These are phyloP conservation scores for Apiosordaria backusii DNA, from an alignment of 495 filamentous ascomycete species.

Conservation along the genomic window DNA sequence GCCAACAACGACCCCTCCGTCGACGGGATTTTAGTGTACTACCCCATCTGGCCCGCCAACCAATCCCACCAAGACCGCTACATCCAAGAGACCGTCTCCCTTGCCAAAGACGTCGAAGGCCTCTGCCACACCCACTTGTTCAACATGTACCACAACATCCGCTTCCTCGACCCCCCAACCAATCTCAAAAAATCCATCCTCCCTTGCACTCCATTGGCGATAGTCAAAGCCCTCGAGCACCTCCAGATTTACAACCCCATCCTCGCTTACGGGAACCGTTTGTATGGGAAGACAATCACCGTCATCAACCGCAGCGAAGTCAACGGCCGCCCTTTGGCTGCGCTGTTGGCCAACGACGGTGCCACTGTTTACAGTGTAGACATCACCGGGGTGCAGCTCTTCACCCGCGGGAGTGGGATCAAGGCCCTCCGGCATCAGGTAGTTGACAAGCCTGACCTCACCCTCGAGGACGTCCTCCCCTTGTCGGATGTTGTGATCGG, in stretches of 20 bases:
- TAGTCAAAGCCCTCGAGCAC: constrained; percentile 95
- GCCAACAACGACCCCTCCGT: constrained; percentile 76
- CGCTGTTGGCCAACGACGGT: constrained; percentile 91
- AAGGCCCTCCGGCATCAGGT: constrained; percentile 80
- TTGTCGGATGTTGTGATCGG: constrained; percentile 91
- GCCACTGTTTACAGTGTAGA: constrained; percentile 94
- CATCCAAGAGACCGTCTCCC: constrained; percentile 88
- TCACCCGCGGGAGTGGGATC: constrained; percentile 81
- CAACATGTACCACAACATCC: constrained; percentile 99
- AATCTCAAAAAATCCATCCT: constrained; percentile 85
- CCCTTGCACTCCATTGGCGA: constrained; percentile 90
- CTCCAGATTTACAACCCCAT: constrained; percentile 96
- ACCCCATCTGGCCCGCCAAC: constrained; percentile 80
- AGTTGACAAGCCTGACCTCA: constrained; percentile 68
- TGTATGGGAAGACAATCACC: constrained; percentile 88
- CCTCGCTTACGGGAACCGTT: constrained; percentile 84
- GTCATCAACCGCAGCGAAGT: constrained; percentile 95
- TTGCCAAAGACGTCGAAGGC: constrained; percentile 92
- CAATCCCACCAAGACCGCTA: constrained; percentile 76
- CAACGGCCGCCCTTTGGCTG: constrained; percentile 90
- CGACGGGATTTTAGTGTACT: constrained; percentile 97
- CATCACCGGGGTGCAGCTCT: constrained; percentile 86
- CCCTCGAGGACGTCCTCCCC: constrained; percentile 73
- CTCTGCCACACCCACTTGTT: constrained; percentile 90
- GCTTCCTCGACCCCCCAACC: constrained; percentile 75